Evolutionary conservation across 257 asterid genomes (phyloP).

Genomic region (Mitragyna speciosa): DNA sequence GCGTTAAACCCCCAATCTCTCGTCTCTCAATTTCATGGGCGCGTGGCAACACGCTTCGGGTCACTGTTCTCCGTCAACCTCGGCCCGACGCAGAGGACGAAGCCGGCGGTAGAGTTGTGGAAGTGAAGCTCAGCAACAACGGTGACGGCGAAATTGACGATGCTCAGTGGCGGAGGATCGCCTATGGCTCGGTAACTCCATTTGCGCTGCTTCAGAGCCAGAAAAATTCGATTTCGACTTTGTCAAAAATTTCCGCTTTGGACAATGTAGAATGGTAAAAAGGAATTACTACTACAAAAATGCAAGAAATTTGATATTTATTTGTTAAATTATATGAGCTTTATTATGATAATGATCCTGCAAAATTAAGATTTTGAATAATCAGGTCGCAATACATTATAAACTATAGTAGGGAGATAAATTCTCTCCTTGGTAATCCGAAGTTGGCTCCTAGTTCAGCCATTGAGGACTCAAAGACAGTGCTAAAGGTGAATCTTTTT

Average conservation of each 20-base stretch:
- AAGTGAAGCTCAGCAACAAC: constrained; percentile 53
- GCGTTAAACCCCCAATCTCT: constrained; percentile 49
- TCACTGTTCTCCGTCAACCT: constrained; percentile 48
- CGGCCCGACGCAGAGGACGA: constrained; percentile 26
- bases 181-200: constrained; percentile 88
- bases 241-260: constrained; percentile 35
- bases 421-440: constrained; percentile 62
- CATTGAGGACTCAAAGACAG: constrained; percentile 69
- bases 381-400: constrained; percentile 82
- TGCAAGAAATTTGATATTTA: neutral
- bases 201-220: constrained; percentile 87
- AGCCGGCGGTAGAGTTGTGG: constrained; percentile 68
- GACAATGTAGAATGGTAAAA: constrained; percentile 61
- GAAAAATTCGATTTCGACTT: constrained; percentile 43
- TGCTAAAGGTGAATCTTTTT: constrained; percentile 52
- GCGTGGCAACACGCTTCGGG: constrained; percentile 88
- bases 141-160: constrained; percentile 61
- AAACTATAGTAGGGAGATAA: constrained; percentile 84
- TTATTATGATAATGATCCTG: neutral
- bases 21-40: constrained; percentile 83
- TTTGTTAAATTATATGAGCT: neutral
- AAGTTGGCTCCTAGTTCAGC: constrained; percentile 44
- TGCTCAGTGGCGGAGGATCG: constrained; percentile 71
- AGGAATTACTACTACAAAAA: neutral
- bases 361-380: neutral